Evolutionary conservation across 129 eudicot species (phyloP), one percentile per base, ranked within the genome.

Genomic region (Flaveria bidentis): DNA sequence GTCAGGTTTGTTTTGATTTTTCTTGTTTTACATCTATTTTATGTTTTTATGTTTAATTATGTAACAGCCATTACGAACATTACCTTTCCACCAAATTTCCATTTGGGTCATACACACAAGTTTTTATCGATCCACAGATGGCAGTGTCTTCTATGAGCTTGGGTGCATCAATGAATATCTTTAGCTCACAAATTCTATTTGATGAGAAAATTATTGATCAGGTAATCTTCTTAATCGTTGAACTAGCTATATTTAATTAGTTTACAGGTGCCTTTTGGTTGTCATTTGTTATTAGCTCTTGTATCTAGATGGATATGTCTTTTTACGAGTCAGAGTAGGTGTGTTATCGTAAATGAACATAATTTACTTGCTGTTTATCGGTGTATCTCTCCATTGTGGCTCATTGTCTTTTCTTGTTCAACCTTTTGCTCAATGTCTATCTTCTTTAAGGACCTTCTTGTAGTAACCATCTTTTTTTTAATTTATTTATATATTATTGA

Each of bases 21-120:
- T 33, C 39, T 33, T 33, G 39, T 41, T 13, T 66, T 42, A 16
- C 52, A 41, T 57, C 63, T 18, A 23, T 39, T 79, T 75, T 33
- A 8, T 75, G 60, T 70, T 69, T 78, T 12, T 3, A 53, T 76
- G 42, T 69, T 65, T 55, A 58, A 69, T 82, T 71, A 20, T 82
- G 67, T 70, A 74, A 84, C 97, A 94, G 97, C 78, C 87, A 94
- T 76, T 94, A 86, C 83, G 99, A 94, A 82, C 91, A 83, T 70
- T 91, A 94, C 69, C 96, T 94, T 55, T 85, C 88, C 79, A 84
- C 89, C 33, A 58, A 84, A 63, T 91, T 94, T 81, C 99, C 99
- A 68, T 91, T 94, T 87, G 99, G 99, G 67, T 94, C 97, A 69
- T 94, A 94, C 82, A 86, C 88, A 46, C 99, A 94, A 87, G 94